A percentile compares a stretch with the other conserved stretches of the same genome.
phyloP scores from a whole-genome alignment of 2,329 filamentous ascomycete species.

The Cercospora beticola region DNA sequence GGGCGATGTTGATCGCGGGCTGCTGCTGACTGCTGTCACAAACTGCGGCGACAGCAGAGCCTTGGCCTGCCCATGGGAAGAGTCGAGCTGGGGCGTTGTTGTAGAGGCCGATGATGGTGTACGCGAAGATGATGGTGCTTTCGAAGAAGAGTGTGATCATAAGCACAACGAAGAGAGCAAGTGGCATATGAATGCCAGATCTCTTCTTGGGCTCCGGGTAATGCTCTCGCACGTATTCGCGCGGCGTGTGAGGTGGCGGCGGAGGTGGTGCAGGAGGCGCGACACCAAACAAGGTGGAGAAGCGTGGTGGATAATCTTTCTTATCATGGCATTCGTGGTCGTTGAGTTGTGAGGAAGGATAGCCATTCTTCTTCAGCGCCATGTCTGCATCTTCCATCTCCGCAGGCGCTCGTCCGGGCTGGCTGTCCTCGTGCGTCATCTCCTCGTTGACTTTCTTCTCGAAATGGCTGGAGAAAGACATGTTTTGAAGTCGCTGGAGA shows the following conservation, averaged over 20 bases:
- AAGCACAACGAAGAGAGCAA: conserved; percentile 37
- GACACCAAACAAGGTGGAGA: conserved; percentile 36
- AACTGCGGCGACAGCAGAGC: conserved; percentile 8
- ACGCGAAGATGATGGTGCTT: conserved; percentile 40
- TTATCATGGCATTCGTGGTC: conserved; percentile 29
- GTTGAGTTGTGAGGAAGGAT: conserved; percentile 14
- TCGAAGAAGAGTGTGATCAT: conserved; percentile 37
- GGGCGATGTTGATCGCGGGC: conserved; percentile 36
- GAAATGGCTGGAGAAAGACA: conserved; percentile 35
- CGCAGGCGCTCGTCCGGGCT: conserved; percentile 24
- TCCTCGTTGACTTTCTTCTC: conserved; percentile 37
- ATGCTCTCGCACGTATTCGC: conserved; percentile 29
- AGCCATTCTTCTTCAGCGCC: conserved; percentile 18
- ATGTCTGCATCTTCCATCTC: conserved; percentile 24
- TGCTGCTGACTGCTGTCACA: conserved; percentile 25
- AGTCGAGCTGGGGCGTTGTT: conserved; percentile 35
- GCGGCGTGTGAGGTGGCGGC: conserved; percentile 22
- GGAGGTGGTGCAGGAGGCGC: conserved; percentile 22
- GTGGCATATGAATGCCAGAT: conserved; percentile 37
- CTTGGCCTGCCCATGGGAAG: conserved; percentile 27
- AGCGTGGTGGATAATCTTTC: conserved; percentile 34
- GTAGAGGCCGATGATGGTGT: conserved; percentile 41
- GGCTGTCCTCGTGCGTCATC: conserved; percentile 35
- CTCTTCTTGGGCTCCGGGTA: conserved; percentile 29
- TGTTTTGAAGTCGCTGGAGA: conserved; percentile 6